These are phyloP conservation scores for Neurospora hispaniola DNA, from an alignment of 495 filamentous ascomycete species.

Conservation along the genomic window DNA sequence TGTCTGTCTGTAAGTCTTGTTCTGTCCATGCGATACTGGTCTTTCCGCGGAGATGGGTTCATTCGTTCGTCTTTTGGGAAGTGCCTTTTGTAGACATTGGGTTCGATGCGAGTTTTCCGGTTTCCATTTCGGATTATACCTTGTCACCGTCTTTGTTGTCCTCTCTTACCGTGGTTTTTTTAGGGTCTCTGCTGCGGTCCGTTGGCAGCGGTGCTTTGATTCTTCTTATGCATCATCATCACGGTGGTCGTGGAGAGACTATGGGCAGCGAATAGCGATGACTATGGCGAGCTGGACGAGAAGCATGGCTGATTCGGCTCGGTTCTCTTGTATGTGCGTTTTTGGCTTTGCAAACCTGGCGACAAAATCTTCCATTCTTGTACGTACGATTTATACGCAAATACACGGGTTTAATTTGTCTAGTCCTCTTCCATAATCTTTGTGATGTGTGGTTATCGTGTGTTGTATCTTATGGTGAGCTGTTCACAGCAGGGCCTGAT, in stretches of 20 bases:
- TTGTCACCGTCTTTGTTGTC: neutral
- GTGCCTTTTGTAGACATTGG: neutral
- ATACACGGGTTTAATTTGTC: neutral
- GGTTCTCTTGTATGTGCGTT: neutral
- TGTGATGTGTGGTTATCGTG: neutral
- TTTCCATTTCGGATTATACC: neutral
- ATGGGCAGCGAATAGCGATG: neutral
- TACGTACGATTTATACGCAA: neutral
- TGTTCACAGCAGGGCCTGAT: neutral
- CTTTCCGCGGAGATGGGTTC: neutral
- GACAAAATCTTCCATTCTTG: neutral
- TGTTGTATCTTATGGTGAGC: neutral
- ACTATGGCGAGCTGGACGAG: neutral
- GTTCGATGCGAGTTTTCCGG: neutral
- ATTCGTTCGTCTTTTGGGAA: neutral
- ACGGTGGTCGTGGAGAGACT: neutral
- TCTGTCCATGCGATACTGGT: neutral
- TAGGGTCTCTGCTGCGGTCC: neutral
- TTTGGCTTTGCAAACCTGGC: neutral
- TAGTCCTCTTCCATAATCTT: neutral
- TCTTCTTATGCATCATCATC: neutral
- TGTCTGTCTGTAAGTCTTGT: neutral
- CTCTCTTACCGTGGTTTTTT: neutral
- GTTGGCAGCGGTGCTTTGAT: neutral
- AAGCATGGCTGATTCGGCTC: neutral